Evolutionary conservation across 2,329 filamentous ascomycete species (phyloP).

Genomic region (Fusarium succisae): DNA sequence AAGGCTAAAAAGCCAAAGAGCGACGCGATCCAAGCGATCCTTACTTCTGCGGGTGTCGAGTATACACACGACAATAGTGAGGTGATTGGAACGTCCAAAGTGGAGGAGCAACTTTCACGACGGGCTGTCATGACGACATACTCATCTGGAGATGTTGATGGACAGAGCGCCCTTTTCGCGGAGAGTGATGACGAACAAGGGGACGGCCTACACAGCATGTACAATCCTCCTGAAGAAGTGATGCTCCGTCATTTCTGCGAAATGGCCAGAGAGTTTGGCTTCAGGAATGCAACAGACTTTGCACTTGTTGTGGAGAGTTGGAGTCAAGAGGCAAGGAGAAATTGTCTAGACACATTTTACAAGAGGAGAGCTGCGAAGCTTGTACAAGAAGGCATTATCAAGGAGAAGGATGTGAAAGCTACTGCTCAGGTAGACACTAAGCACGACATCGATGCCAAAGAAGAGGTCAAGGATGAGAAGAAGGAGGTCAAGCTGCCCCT

Average conservation of each 20-base stretch:
- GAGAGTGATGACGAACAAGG: slow-evolving; percentile 54
- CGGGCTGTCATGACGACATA: slow-evolving; percentile 73
- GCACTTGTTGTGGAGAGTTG: slow-evolving; percentile 89
- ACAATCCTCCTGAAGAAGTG: slow-evolving; percentile 79
- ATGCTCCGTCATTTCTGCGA: slow-evolving; percentile 86
- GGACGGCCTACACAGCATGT: slow-evolving; percentile 54
- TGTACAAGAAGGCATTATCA: slow-evolving; percentile 41
- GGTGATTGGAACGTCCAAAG: slow-evolving; percentile 88
- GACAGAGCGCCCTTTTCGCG: slow-evolving; percentile 67
- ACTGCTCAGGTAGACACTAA: slow-evolving; percentile 23
- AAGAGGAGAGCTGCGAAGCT: slow-evolving; percentile 66
- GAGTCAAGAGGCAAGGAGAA: slow-evolving; percentile 83
- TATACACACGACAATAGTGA: slow-evolving; percentile 98
- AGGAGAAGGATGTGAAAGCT: slow-evolving; percentile 40
- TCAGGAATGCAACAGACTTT: slow-evolving; percentile 81
- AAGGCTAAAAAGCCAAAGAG: slow-evolving; percentile 58
- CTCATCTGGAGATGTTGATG: slow-evolving; percentile 54
- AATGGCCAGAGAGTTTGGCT: slow-evolving; percentile 85
- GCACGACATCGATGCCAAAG: slow-evolving; percentile 13
- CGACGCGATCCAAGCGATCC: slow-evolving; percentile 88
- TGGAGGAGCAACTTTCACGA: slow-evolving; percentile 86
- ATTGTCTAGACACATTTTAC: slow-evolving; percentile 86
- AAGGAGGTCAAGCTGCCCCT: slow-evolving; percentile 2
- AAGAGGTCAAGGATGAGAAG: slow-evolving; percentile 23
- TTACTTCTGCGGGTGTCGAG: slow-evolving; percentile 86